Base-by-base conservation (phyloP, 1,139 yeast genomes). In the Lodderomyces orthopsilosis region DNA sequence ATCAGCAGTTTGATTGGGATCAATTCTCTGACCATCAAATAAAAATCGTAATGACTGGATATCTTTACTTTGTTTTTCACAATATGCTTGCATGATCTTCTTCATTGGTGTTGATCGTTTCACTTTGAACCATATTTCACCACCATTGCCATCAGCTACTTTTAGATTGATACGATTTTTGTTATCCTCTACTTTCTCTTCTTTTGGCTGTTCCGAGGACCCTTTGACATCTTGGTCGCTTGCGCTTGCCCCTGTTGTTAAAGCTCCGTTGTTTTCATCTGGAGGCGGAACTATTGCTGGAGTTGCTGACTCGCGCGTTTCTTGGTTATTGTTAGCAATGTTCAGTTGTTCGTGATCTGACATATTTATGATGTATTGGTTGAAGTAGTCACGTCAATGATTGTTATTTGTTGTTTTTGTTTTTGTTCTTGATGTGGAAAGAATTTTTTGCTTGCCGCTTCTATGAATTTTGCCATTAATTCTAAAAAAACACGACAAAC, bases 11-110 rank as follows among this genome's bases (percentile, higher is more conserved):
- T 88, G 90, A 48, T 84, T 90, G 13, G 93, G 87, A 48, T 79
- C 77, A 50, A 94, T 83, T 60, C 98, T 82, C 55, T 89, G 85
- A 49, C 99, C 99, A 56, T 94, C 98, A 59, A 85, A 85, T 59
- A 93, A 74, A 65, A 94, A 94, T 63, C 98, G 81, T 62, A 94
- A 74, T 38, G 93, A 81, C 56, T 79, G 81, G 63, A 85, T 70
- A 52, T 85, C 83, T 63, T 91, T 93, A 41, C 98, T 98, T 62
- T 93, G 96, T 73, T 98, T 86, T 70, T 91, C 91, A 65, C 98
- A 94, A 65, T 91, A 94, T 6, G 98, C 96, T 60, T 93, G 98
- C 91, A 94, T 93, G 56, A 94, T 81, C 71, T 96, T 87, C 66
- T 82, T 87, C 75, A 94, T 76, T 38, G 94, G 96, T 5, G 98